Percentiles rank a stretch among this genome's conserved stretches.
Evolutionary conservation across 169 alveolate species (phyloP).

Genomic region (Eimeria sp.): DNA sequence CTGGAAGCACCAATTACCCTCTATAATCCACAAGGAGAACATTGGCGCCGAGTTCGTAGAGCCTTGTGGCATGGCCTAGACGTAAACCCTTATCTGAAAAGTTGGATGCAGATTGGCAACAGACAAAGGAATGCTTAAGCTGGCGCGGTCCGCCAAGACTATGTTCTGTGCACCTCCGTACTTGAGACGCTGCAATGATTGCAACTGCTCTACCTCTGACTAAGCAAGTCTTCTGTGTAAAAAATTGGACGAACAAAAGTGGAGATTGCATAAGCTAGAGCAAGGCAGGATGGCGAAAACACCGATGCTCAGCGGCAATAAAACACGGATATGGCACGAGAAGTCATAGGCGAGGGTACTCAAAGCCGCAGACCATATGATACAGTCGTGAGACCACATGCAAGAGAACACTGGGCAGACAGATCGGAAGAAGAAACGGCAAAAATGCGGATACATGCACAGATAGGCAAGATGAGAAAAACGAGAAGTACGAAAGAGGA

Average conservation of each 20-base stretch:
- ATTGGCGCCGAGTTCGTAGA: conserved; percentile 8
- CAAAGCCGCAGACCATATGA: neutral
- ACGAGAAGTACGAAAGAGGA: neutral
- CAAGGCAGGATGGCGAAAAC: too few species aligned
- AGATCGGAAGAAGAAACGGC: neutral
- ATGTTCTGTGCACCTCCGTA: neutral
- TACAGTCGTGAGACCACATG: neutral
- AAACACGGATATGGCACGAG: neutral
- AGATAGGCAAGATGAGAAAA: neutral
- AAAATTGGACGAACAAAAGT: neutral
- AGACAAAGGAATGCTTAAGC: neutral
- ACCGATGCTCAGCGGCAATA: neutral
- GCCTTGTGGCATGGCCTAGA: neutral
- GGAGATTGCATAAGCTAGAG: too few species aligned
- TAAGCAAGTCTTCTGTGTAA: neutral
- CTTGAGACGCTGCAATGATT: neutral
- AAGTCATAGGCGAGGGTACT: neutral
- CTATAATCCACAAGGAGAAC: conserved; percentile 71
- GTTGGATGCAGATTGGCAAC: neutral
- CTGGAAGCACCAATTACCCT: conserved; percentile 31
- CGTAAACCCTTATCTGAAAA: neutral
- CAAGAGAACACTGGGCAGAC: neutral
- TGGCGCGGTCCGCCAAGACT: neutral
- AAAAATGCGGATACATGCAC: neutral
- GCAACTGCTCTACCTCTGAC: neutral